A percentile compares a stretch with the other conserved stretches of the same genome.
phyloP scores from a whole-genome alignment of 495 filamentous ascomycete species.

The Aspergillus leporis region DNA sequence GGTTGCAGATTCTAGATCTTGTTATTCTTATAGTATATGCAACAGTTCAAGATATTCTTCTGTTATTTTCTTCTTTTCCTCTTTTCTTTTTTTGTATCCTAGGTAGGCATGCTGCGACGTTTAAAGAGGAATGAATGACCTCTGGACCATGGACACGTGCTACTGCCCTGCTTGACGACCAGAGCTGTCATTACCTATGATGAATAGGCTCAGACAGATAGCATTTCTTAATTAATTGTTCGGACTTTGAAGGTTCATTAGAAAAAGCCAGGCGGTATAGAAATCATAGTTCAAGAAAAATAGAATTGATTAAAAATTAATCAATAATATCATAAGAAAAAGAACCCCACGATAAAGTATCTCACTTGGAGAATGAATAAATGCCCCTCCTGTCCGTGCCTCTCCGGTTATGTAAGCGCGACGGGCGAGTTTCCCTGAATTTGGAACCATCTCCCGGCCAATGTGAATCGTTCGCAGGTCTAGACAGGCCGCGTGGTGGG shows the following conservation, averaged over 20 bases:
- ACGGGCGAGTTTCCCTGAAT: slow-evolving; percentile 9
- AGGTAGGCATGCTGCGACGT: not conserved
- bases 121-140: not conserved
- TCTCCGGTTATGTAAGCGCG: slow-evolving; percentile 20
- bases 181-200: no score
- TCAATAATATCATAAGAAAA: not conserved
- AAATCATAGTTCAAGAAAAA: not conserved
- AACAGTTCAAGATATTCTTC: not conserved
- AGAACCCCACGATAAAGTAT: not conserved
- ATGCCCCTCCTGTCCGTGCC: not conserved
- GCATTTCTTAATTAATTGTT: no score
- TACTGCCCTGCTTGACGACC: not conserved
- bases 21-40: not conserved
- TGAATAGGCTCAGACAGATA: no score
- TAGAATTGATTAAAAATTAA: not conserved
- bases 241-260: no score
- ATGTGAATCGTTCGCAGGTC: slow-evolving; percentile 24
- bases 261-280: not conserved
- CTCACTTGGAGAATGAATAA: no score
- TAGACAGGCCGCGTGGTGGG: slow-evolving; percentile 26
- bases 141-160: not conserved
- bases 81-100: not conserved
- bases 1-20: not conserved
- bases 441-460: slow-evolving; percentile 30
- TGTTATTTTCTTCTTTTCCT: no score